Percentiles rank a stretch among this genome's conserved stretches.
Conservation (phyloP, 345 rosid species). For the Acer yangbiense region DNA sequence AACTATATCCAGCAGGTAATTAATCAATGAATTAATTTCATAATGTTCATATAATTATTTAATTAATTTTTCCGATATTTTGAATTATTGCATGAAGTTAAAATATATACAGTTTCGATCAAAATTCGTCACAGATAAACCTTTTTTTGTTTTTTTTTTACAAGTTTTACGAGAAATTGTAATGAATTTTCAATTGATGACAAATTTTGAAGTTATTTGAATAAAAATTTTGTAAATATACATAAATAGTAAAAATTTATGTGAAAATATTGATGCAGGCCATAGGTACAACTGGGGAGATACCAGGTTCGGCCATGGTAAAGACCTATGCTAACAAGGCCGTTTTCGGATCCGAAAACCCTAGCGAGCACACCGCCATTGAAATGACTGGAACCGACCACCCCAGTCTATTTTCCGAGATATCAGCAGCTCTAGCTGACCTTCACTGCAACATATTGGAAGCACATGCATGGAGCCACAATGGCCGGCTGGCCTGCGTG, state of each 20-base stretch:
- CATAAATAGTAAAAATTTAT: too few relatives aligned
- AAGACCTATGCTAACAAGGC: constrained; percentile 25
- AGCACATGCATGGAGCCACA: constrained; percentile 89
- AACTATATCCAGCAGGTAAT: constrained; percentile 61
- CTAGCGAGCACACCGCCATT: constrained; percentile 56
- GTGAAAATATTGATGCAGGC: constrained; percentile 38
- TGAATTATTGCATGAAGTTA: too few relatives aligned
- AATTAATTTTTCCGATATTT: background rate
- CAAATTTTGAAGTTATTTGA: background rate
- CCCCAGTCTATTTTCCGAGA: constrained; percentile 81
- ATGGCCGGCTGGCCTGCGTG: constrained; percentile 64
- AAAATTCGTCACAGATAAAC: too few relatives aligned
- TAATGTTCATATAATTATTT: background rate
- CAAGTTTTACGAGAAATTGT: too few relatives aligned
- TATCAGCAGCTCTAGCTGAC: constrained; percentile 60
- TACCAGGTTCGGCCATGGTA: constrained; percentile 25
- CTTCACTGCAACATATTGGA: constrained; percentile 66
- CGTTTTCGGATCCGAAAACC: constrained; percentile 20
- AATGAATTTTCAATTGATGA: background rate
- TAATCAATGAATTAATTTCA: too few relatives aligned
- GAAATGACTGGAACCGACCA: constrained; percentile 70
- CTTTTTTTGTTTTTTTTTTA: too few relatives aligned
- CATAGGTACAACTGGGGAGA: constrained; percentile 55
- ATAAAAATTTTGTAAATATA: too few relatives aligned
- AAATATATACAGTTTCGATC: too few relatives aligned